These are phyloP conservation scores for Candida coleopterorum DNA, from an alignment of 805 yeast genomes.

Conservation along the genomic window DNA sequence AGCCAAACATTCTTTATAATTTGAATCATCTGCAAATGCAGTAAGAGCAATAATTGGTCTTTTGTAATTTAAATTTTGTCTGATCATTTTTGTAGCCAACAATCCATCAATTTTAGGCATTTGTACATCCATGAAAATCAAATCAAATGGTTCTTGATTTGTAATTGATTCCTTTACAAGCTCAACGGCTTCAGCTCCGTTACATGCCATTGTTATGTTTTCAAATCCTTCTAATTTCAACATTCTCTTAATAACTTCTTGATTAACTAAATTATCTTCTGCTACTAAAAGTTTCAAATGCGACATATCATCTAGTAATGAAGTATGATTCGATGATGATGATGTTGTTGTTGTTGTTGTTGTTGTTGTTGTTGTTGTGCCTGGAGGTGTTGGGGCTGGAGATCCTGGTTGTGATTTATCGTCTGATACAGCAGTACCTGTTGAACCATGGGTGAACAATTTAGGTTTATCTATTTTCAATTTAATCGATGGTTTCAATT, in stretches of 20 bases:
- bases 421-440: constrained; percentile 45
- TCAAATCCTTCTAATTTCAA: constrained; percentile 73
- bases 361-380: constrained; percentile 4
- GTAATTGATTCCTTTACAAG: constrained; percentile 48
- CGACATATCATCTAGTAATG: constrained; percentile 22
- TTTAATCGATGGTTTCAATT: neutral
- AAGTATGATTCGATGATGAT: constrained; percentile 9
- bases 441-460: constrained; percentile 42
- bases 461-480: constrained; percentile 29
- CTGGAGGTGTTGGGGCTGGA: constrained; percentile 6
- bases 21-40: constrained; percentile 91
- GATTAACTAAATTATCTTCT: constrained; percentile 91
- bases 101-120: constrained; percentile 95
- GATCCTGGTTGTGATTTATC: constrained; percentile 12
- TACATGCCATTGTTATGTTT: constrained; percentile 73
- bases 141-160: constrained; percentile 47
- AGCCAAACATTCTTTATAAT: constrained; percentile 75
- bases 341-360: constrained; percentile 1
- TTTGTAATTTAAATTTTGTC: constrained; percentile 53
- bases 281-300: constrained; percentile 69
- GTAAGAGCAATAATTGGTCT: constrained; percentile 91
- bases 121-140: constrained; percentile 95
- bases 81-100: constrained; percentile 70
- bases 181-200: constrained; percentile 86
- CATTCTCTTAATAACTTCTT: constrained; percentile 90